phyloP scores from a whole-genome alignment of 768 basidiomycete genomes.

The Daedalea quercina region DNA sequence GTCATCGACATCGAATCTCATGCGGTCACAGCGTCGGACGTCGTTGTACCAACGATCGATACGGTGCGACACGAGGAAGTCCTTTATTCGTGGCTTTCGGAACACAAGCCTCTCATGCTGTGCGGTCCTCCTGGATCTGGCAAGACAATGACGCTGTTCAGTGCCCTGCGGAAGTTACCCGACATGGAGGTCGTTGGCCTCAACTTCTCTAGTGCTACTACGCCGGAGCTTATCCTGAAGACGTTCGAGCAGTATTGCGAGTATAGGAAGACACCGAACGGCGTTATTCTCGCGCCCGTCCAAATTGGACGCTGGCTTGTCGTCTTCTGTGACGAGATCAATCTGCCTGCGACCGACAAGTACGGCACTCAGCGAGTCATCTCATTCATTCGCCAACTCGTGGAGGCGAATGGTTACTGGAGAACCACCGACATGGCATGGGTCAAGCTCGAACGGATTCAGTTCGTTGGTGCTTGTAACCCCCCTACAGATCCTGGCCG shows the following conservation, averaged over 20 bases:
- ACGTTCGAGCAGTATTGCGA: slow-evolving; percentile 99
- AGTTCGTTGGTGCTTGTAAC: slow-evolving; percentile 99
- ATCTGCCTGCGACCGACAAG: slow-evolving; percentile 92
- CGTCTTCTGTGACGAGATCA: slow-evolving; percentile 99
- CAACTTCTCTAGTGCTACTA: slow-evolving; percentile 98
- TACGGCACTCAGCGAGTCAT: slow-evolving; percentile 99
- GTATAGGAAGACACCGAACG: slow-evolving; percentile 96
- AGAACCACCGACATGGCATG: slow-evolving; percentile 90
- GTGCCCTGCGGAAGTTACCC: slow-evolving; percentile 92
- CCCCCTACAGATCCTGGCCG: slow-evolving; percentile 99
- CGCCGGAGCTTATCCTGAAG: slow-evolving; percentile 96
- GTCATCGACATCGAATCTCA: slow-evolving; percentile 96
- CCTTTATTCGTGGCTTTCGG: slow-evolving; percentile 96
- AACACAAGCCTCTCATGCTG: slow-evolving; percentile 96
- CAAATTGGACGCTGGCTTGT: slow-evolving; percentile 98
- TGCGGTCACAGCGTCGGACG: slow-evolving; percentile 89
- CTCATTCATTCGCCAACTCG: slow-evolving; percentile 94
- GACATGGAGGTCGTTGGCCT: slow-evolving; percentile 99
- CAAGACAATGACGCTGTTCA: slow-evolving; percentile 99
- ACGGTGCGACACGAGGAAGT: slow-evolving; percentile 99
- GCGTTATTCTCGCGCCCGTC: slow-evolving; percentile 88
- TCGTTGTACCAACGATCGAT: slow-evolving; percentile 97
- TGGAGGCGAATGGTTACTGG: slow-evolving; percentile 94
- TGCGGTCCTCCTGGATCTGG: slow-evolving; percentile 99
- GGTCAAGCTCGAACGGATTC: slow-evolving; percentile 97